phyloP scores from a whole-genome alignment of 495 filamentous ascomycete species.

The Hypomontagnella monticulosa region DNA sequence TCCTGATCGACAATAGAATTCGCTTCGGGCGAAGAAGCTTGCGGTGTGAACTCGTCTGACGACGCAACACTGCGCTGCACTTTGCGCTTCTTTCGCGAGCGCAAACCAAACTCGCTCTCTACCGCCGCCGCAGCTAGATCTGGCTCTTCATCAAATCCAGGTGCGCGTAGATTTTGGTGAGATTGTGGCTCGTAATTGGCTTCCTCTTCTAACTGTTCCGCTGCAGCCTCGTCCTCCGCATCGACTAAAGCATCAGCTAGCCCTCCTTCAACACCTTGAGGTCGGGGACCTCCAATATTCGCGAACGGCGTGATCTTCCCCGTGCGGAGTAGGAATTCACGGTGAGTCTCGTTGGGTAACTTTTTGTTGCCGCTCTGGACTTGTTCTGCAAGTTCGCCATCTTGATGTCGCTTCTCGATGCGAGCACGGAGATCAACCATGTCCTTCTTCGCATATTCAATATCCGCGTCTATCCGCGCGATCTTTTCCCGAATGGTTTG shows the following conservation, averaged over 20 bases:
- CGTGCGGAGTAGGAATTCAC: slow-evolving; percentile 91
- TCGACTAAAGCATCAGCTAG: slow-evolving; percentile 78
- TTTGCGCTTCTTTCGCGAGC: slow-evolving; percentile 59
- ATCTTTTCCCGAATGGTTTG: slow-evolving; percentile 70
- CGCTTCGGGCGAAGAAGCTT: slow-evolving; percentile 42
- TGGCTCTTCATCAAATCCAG: slow-evolving; percentile 72
- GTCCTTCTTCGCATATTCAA: slow-evolving; percentile 70
- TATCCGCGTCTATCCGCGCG: slow-evolving; percentile 66
- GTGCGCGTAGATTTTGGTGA: slow-evolving; percentile 81
- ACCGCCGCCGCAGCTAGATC: slow-evolving; percentile 42
- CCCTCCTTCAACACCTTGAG: slow-evolving; percentile 65
- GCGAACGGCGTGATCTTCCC: slow-evolving; percentile 98
- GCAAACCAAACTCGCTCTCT: slow-evolving; percentile 61
- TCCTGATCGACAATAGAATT: slow-evolving; percentile 46
- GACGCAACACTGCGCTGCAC: slow-evolving; percentile 48
- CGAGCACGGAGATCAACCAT: slow-evolving; percentile 79
- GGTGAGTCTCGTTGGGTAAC: slow-evolving; percentile 79
- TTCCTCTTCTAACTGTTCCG: slow-evolving; percentile 64
- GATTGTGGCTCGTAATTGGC: slow-evolving; percentile 68
- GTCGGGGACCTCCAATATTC: slow-evolving; percentile 65
- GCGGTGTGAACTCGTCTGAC: slow-evolving; percentile 56
- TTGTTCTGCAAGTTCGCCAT: slow-evolving; percentile 55
- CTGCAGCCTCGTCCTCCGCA: slow-evolving; percentile 68
- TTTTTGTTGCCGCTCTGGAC: slow-evolving; percentile 52
- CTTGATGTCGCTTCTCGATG: slow-evolving; percentile 74